Evolutionary conservation across 371 early-diverging fungal species (phyloP).

Genomic region (Mortierella sp.): DNA sequence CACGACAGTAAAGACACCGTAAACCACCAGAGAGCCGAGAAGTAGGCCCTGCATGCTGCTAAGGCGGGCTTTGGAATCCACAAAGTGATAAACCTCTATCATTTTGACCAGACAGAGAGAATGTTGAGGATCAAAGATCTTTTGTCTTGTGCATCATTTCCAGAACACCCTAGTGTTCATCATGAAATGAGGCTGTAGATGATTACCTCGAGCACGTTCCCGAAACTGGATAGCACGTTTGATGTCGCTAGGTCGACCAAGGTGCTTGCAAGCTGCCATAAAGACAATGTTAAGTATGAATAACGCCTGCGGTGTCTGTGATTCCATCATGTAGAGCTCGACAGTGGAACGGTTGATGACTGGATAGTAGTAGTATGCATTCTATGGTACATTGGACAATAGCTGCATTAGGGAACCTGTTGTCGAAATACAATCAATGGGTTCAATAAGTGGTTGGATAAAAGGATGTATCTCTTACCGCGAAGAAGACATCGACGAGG

Average conservation of each 20-base stretch:
- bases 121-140: too few relatives aligned
- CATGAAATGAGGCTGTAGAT: too few relatives aligned
- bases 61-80: constrained; percentile 10
- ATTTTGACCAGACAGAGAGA: background rate
- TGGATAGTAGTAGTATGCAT: constrained; percentile 36
- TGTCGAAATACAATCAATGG: too few relatives aligned
- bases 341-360: constrained; percentile 28
- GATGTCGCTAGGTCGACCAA: constrained; percentile 20
- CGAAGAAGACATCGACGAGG: constrained; percentile 39
- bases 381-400: too few relatives aligned
- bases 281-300: constrained; percentile 35
- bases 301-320: constrained; percentile 23
- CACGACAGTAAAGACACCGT: constrained; percentile 17
- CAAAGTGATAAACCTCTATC: constrained; percentile 22
- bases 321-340: constrained; percentile 34
- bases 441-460: too few relatives aligned
- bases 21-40: constrained; percentile 19
- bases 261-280: constrained; percentile 48
- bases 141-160: too few relatives aligned
- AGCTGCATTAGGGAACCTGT: too few relatives aligned
- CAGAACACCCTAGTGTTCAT: too few relatives aligned
- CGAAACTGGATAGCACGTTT: constrained; percentile 43
- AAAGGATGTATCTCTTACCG: constrained; percentile 33
- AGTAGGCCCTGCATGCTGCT: constrained; percentile 19
- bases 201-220: constrained; percentile 42